Evolutionary conservation across 169 alveolate species (phyloP).

Genomic region (Eimeria falciformis): DNA sequence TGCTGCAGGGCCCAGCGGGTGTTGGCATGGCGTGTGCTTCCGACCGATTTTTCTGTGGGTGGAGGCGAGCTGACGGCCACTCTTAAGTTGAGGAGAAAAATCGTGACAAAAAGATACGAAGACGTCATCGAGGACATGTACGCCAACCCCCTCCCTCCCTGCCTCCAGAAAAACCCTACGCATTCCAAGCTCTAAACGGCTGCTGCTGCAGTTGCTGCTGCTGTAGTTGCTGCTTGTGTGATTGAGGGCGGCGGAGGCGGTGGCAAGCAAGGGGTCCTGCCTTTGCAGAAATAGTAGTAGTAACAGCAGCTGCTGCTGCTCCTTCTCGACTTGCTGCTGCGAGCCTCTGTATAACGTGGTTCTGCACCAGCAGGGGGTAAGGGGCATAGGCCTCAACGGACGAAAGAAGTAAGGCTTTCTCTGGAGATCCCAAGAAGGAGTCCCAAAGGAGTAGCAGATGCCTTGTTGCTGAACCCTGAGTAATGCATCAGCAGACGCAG

Average conservation of each 20-base stretch:
- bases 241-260: not conserved
- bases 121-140: conserved; percentile 84
- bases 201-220: not conserved
- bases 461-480: too few relatives aligned
- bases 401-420: too few relatives aligned
- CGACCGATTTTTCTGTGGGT: conserved; percentile 84
- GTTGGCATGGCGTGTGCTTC: conserved; percentile 83
- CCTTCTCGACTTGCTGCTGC: not conserved
- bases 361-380: too few relatives aligned
- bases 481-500: too few relatives aligned
- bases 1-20: conserved; percentile 84
- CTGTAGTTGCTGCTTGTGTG: not conserved
- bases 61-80: conserved; percentile 92
- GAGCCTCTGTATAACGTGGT: too few relatives aligned
- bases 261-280: not conserved
- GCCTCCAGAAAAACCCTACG: not conserved
- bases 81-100: conserved; percentile 85
- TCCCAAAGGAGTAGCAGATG: too few relatives aligned
- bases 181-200: not conserved
- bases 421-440: too few relatives aligned
- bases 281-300: not conserved
- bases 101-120: conserved; percentile 82
- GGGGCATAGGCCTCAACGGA: too few relatives aligned
- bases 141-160: conserved; percentile 75
- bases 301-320: not conserved